phyloP scores from a whole-genome alignment of 352 stramenopile species.

The Globisporangium parvum region DNA sequence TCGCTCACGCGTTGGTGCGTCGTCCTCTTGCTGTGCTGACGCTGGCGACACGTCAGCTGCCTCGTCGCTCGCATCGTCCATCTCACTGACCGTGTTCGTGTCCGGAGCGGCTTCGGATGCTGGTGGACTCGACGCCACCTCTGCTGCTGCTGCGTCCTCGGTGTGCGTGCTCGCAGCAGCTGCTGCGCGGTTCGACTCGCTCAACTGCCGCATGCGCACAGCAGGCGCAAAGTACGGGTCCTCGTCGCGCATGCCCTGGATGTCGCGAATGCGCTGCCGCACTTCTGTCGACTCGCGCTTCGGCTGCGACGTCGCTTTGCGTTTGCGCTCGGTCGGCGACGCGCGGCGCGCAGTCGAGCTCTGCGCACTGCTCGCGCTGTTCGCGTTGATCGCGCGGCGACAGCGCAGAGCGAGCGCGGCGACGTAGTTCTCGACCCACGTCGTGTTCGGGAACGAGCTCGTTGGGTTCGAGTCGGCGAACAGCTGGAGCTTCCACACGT shows the following conservation, averaged over 20 bases:
- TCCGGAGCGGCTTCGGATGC: background rate
- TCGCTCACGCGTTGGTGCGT: no score
- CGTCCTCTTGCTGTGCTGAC: background rate
- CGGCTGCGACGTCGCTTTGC: constrained; percentile 7
- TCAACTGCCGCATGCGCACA: constrained; percentile 33
- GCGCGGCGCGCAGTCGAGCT: background rate
- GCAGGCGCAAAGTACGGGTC: constrained; percentile 39
- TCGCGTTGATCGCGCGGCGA: constrained; percentile 16
- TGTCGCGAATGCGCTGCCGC: constrained; percentile 49
- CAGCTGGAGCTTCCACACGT: constrained; percentile 64
- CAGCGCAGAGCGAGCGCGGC: constrained; percentile 29
- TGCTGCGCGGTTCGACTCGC: constrained; percentile 14
- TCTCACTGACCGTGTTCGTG: background rate
- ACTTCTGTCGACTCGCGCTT: constrained; percentile 21
- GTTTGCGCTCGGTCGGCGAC: background rate
- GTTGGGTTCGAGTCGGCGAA: constrained; percentile 42
- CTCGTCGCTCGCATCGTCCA: background rate
- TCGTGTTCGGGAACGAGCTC: constrained; percentile 39
- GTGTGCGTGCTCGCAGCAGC: constrained; percentile 15
- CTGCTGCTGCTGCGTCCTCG: constrained; percentile 10
- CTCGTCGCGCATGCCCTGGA: constrained; percentile 58
- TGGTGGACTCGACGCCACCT: background rate
- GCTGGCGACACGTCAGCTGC: background rate
- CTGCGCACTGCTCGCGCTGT: background rate
- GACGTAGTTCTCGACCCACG: constrained; percentile 81